These are phyloP conservation scores for Zygosaccharomyces pseudorouxii DNA, from an alignment of 805 yeast species.

Conservation along the genomic window DNA sequence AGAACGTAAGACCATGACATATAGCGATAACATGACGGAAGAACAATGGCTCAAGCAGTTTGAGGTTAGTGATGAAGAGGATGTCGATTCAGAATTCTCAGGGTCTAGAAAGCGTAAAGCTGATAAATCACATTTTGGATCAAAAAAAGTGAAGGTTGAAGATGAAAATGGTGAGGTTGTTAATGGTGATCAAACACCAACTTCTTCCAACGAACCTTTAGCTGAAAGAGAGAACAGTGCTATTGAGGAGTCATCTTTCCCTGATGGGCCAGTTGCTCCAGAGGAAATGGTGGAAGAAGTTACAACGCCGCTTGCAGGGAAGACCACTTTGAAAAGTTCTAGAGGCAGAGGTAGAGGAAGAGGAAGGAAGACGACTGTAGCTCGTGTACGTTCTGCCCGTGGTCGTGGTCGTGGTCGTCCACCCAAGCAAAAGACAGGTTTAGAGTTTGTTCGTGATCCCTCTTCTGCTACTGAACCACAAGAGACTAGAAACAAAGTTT, in stretches of 20 bases:
- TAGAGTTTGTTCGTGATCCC: conserved; percentile 21
- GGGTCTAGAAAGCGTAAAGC: conserved; percentile 20
- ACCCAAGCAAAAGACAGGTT: conserved; percentile 23
- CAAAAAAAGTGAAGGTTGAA: conserved; percentile 21
- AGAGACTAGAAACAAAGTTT: conserved; percentile 25
- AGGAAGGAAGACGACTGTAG: conserved; percentile 4
- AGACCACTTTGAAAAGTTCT: conserved; percentile 23
- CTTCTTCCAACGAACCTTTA: conserved; percentile 3
- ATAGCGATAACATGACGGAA: conserved; percentile 67
- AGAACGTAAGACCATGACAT: conserved; percentile 56
- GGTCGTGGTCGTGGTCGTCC: conserved; percentile 25
- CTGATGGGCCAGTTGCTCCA: not conserved
- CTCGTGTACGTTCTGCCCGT: conserved; percentile 10
- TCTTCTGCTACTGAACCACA: conserved; percentile 21
- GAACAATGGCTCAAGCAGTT: conserved; percentile 61
- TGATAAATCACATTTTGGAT: conserved; percentile 20
- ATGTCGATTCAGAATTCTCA: conserved; percentile 41
- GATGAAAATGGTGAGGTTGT: conserved; percentile 13
- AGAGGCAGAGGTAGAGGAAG: conserved; percentile 21
- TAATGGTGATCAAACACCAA: conserved; percentile 11
- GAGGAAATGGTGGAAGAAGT: conserved; percentile 2
- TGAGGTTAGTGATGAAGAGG: conserved; percentile 71
- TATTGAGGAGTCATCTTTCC: not conserved
- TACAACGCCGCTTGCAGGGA: conserved; percentile 12
- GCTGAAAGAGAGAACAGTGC: not conserved